These are phyloP conservation scores for Mycena capillaripes DNA, from an alignment of 768 basidiomycete genomes.

Conservation along the genomic window DNA sequence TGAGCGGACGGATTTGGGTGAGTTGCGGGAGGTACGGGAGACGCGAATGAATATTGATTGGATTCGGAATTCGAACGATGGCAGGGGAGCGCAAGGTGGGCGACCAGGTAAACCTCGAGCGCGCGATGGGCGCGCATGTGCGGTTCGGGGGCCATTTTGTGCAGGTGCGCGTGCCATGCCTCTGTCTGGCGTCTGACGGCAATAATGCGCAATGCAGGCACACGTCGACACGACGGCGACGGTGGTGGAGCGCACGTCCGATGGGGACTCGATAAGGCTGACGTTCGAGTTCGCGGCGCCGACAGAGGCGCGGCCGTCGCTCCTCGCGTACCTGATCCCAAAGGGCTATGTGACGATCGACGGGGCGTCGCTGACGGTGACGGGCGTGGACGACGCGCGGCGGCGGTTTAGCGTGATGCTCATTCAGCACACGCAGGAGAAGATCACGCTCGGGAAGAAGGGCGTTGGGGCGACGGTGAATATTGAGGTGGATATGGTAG, in stretches of 20 bases:
- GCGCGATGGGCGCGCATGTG: constrained; percentile 93
- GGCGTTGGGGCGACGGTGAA: constrained; percentile 86
- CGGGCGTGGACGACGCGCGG: constrained; percentile 74
- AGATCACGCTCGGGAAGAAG: constrained; percentile 86
- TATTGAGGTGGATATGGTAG: constrained; percentile 95
- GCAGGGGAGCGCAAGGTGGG: constrained; percentile 84
- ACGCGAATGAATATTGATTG: background rate
- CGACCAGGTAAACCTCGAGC: constrained; percentile 90
- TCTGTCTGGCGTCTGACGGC: background rate
- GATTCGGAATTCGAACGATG: constrained; percentile 2
- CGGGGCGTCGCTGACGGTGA: constrained; percentile 94
- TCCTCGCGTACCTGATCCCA: constrained; percentile 87
- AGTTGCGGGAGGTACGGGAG: too few species aligned
- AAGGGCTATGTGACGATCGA: constrained; percentile 98
- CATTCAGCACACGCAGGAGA: constrained; percentile 93
- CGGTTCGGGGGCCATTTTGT: constrained; percentile 98
- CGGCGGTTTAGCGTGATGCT: constrained; percentile 92
- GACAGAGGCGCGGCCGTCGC: constrained; percentile 68
- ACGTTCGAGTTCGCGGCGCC: constrained; percentile 81
- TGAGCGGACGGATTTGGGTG: constrained; percentile 91
- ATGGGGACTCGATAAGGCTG: constrained; percentile 92
- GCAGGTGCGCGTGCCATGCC: constrained; percentile 70
- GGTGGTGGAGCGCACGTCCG: constrained; percentile 71
- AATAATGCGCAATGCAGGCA: constrained; percentile 63
- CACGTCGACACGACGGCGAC: constrained; percentile 94